These are phyloP conservation scores for Penicillium cinerascens DNA, from an alignment of 495 filamentous ascomycete genomes.

Conservation along the genomic window DNA sequence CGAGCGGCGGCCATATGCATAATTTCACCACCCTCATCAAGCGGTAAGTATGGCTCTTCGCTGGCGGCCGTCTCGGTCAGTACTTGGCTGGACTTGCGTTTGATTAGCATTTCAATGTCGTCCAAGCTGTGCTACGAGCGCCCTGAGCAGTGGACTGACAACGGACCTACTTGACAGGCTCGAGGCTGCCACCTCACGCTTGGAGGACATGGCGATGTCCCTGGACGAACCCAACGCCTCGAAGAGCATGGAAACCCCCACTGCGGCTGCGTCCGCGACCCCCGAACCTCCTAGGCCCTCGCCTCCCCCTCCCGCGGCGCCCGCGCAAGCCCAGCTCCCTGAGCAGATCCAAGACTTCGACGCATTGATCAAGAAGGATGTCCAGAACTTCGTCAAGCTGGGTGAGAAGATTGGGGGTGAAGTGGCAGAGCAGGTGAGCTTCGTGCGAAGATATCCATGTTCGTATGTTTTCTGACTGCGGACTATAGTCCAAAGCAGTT, in stretches of 20 bases:
- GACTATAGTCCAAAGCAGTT: conserved; percentile 54
- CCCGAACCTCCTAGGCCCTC: conserved; percentile 39
- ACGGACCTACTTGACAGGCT: conserved; percentile 56
- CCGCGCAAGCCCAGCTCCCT: conserved; percentile 60
- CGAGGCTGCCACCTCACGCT: conserved; percentile 91
- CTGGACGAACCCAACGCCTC: conserved; percentile 54
- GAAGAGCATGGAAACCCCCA: conserved; percentile 39
- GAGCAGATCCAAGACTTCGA: conserved; percentile 83
- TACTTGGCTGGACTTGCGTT: background rate
- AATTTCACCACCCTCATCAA: conserved; percentile 97
- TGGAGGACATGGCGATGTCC: conserved; percentile 90
- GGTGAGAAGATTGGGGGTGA: conserved; percentile 74
- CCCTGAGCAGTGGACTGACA: conserved; percentile 20
- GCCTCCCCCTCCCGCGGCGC: conserved; percentile 42
- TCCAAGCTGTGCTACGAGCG: background rate
- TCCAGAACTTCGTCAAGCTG: conserved; percentile 72
- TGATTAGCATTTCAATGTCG: background rate
- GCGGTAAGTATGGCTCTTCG: conserved; percentile 59
- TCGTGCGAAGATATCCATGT: background rate
- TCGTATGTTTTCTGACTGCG: conserved; percentile 2
- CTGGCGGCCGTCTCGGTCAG: background rate
- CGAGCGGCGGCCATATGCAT: conserved; percentile 71
- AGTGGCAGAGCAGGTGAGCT: conserved; percentile 72
- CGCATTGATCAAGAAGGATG: conserved; percentile 66
- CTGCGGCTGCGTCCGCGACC: conserved; percentile 33